Base-by-base conservation (phyloP, 805 yeast genomes). In the Yarrowia divulgata region DNA sequence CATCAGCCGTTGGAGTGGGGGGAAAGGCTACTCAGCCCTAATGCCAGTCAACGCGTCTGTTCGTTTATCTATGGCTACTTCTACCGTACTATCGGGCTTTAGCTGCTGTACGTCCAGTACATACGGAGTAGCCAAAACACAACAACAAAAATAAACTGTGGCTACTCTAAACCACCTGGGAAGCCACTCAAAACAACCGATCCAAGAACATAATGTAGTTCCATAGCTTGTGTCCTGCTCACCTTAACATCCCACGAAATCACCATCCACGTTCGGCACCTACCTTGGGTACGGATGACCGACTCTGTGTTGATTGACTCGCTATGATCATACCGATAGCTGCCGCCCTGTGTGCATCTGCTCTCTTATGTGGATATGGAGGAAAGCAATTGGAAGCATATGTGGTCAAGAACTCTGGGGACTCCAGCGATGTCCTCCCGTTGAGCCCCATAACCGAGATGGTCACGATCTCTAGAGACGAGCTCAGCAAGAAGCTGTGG, bases 351-450 rank as follows among this genome's bases (percentile, higher is more conserved):
- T 57, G 63, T 10, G 63, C 48, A 16, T 40, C 63, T 40, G 63
- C 63, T 16, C 48, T 57, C 46, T 29, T 57, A 12, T 57, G 63
- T n/a, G 63, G 63, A 40, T 57, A 57, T 40, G 63, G 63, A 29
- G 63, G 63, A 9, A 57, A 57, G 29, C 63, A 57, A 39, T 48
- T 57, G 9, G 63, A 57, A n/a, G 63, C 63, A 5, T 57, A 57
- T 57, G 63, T 57, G 48, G 48, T 57, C 48, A 57, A 57, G 48
- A 57, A 40, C 46, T 57, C 48, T 29, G 63, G 63, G 48, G 63
- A 57, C 63, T 40, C 63, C 63, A 57, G 63, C 63, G 63, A 57
- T 29, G 63, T 57, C 29, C 63, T 57, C 39, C 63, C 63, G 63
- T n/a, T 57, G 63, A 40, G 63, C 48, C 63, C 63, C 18, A 39